Percentiles rank a stretch among this genome's conserved stretches.
These are phyloP conservation scores for Ceratonia siliqua DNA, from an alignment of 306 rosid genomes.

Conservation along the genomic window DNA sequence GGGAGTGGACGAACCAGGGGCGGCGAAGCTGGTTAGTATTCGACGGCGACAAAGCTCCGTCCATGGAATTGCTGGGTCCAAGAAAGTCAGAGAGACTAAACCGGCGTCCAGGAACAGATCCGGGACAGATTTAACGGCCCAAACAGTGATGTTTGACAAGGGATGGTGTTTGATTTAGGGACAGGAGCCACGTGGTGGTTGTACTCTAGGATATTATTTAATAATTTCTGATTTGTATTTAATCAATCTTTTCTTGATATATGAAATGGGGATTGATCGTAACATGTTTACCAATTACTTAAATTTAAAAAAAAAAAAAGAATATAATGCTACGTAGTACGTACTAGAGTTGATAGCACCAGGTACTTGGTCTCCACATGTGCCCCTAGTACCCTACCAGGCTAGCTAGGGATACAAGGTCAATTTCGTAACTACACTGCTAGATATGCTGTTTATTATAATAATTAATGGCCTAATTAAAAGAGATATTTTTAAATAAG, in stretches of 20 bases:
- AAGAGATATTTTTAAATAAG: not conserved
- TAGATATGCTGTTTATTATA: not conserved
- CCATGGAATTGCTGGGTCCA: conserved; percentile 11
- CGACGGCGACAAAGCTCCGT: conserved; percentile 22
- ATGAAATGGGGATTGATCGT: too few relatives aligned
- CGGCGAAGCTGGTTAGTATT: not conserved
- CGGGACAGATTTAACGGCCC: not conserved
- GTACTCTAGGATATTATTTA: not conserved
- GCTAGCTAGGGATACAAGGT: not conserved
- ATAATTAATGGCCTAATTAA: too few relatives aligned
- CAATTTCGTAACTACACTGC: not conserved
- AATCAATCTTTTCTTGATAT: not conserved
- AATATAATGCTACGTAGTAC: too few relatives aligned
- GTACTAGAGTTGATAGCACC: not conserved
- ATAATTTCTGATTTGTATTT: not conserved
- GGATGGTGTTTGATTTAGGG: conserved; percentile 34
- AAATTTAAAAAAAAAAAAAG: too few relatives aligned
- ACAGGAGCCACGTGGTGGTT: not conserved
- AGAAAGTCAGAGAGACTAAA: conserved; percentile 15
- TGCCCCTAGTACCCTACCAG: too few relatives aligned
- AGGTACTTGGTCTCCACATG: not conserved
- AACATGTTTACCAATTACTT: too few relatives aligned
- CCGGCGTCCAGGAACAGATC: conserved; percentile 11
- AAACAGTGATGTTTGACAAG: not conserved
- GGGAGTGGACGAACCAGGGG: conserved; percentile 14